Evolutionary conservation across 768 basidiomycete species (phyloP).

Genomic region (Floccularia luteovirens): DNA sequence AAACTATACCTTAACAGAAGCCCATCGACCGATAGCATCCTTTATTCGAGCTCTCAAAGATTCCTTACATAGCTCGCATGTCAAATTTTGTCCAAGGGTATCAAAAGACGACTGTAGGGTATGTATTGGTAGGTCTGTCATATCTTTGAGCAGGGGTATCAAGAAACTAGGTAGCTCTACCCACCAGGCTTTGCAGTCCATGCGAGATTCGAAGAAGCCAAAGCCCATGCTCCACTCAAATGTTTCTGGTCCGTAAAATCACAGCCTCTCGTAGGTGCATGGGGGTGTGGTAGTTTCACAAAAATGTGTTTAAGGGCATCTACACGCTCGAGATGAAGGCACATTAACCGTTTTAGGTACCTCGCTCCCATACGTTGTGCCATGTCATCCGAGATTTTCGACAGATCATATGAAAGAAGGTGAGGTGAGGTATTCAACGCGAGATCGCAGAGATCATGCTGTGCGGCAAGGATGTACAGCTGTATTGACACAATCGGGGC

Average conservation of each 20-base stretch:
- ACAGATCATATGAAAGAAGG: slow-evolving; percentile 15
- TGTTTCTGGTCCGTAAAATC: slow-evolving; percentile 23
- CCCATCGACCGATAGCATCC: slow-evolving; percentile 3
- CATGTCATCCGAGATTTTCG: slow-evolving; percentile 16
- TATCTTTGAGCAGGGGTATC: neutral
- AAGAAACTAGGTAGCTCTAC: slow-evolving; percentile 3
- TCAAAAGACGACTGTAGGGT: slow-evolving; percentile 2
- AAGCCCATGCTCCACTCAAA: slow-evolving; percentile 28
- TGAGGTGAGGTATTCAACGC: slow-evolving; percentile 14
- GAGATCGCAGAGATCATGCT: slow-evolving; percentile 10
- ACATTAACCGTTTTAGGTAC: slow-evolving; percentile 19
- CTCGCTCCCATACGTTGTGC: slow-evolving; percentile 16
- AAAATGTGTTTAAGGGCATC: slow-evolving; percentile 19
- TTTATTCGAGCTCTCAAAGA: slow-evolving; percentile 2
- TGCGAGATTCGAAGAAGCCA: slow-evolving; percentile 23
- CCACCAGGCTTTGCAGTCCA: slow-evolving; percentile 31
- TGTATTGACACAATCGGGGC: slow-evolving; percentile 11
- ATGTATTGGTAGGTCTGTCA: slow-evolving; percentile 4
- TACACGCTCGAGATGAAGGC: slow-evolving; percentile 14
- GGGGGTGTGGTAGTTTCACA: slow-evolving; percentile 18
- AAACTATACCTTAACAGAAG: slow-evolving; percentile 3
- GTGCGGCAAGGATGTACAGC: slow-evolving; percentile 16
- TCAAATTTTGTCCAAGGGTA: neutral
- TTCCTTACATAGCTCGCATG: slow-evolving; percentile 1
- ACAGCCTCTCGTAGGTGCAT: slow-evolving; percentile 20